Evolutionary conservation across 805 yeast genomes (phyloP), one percentile per base, ranked within the genome.

Genomic region (Komagataella pastoris): DNA sequence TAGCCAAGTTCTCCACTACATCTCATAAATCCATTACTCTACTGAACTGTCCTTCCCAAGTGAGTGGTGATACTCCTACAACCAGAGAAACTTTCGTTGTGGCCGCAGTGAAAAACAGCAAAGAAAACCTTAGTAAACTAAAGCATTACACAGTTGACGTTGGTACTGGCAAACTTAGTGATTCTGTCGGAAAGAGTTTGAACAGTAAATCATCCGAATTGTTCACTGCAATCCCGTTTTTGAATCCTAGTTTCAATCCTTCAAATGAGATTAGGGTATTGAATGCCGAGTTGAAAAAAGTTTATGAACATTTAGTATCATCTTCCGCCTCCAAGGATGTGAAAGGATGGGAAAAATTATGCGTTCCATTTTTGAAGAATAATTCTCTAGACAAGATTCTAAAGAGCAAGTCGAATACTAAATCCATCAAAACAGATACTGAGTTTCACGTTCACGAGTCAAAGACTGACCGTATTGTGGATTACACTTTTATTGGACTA

Each of bases 131-230:
- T 48, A 68, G 73, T 44, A 65, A 69, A 46, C 62, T 78, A 51
- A 71, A 74, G 54, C 64, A 75, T 51, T 63, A 75, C 51, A 70
- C 73, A 49, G 64, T 83, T 44, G 78, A 82, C 54, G 78, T 81
- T 43, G 95, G 93, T 4, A 66, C 77, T 44, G 86, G 87, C 58
- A 77, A 76, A 50, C 70, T 87, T 53, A 76, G 79, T 54, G 89
- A 85, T 57, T 79, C 86, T 10, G 62, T 87, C 24, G 90, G 90
- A 24, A 84, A 80, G 59, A 77, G 83, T 44, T 68, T 80, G 40
- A 30, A 8, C 14, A 30, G 40, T 30, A 30, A 30, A 30, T 12
- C 40, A 30, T 30, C 40, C 14, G 40, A 30, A 30, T 30, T 30
- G 40, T 30, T 30, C n/a, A 30, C 14, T 30, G 40, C 40, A 10